Conservation (phyloP, 164 flowering plant genomes). For the Tetrastigma voinierianum region DNA sequence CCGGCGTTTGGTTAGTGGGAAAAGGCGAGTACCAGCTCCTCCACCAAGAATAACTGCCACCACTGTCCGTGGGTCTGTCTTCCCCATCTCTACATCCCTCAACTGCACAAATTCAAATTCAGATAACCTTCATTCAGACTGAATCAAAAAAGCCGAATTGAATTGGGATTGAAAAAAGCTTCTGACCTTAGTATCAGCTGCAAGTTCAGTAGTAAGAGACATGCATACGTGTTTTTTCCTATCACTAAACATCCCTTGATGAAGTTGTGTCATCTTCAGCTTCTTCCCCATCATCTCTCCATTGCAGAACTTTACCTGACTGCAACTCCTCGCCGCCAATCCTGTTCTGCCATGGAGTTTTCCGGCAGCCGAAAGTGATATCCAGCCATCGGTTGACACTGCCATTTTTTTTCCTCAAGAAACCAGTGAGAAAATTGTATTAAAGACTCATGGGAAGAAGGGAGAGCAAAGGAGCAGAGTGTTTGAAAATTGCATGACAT, state of each 20-base stretch:
- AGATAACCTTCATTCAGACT: background rate
- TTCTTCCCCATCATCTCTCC: constrained; percentile 83
- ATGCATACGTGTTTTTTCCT: constrained; percentile 36
- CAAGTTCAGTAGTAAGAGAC: constrained; percentile 45
- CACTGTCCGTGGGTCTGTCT: constrained; percentile 65
- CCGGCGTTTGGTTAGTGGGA: constrained; percentile 88
- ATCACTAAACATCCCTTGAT: background rate
- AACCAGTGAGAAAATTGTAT: constrained; percentile 3
- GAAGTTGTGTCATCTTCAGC: constrained; percentile 23
- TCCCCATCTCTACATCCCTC: constrained; percentile 60
- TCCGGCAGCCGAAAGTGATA: constrained; percentile 49
- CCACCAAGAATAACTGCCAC: constrained; percentile 88
- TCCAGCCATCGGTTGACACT: constrained; percentile 44
- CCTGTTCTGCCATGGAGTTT: constrained; percentile 28
- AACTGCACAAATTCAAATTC: constrained; percentile 34
- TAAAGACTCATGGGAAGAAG: background rate
- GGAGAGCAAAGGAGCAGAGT: background rate
- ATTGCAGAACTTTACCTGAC: constrained; percentile 41
- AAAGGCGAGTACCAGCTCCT: constrained; percentile 96
- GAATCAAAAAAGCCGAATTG: too few relatives aligned
- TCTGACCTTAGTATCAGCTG: constrained; percentile 57
- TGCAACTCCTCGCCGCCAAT: constrained; percentile 28
- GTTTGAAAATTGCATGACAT: constrained; percentile 13
- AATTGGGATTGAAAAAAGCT: too few relatives aligned
- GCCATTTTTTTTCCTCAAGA: constrained; percentile 46